These are phyloP conservation scores for Myochromella boudieri DNA, from an alignment of 768 basidiomycete genomes.

Conservation along the genomic window DNA sequence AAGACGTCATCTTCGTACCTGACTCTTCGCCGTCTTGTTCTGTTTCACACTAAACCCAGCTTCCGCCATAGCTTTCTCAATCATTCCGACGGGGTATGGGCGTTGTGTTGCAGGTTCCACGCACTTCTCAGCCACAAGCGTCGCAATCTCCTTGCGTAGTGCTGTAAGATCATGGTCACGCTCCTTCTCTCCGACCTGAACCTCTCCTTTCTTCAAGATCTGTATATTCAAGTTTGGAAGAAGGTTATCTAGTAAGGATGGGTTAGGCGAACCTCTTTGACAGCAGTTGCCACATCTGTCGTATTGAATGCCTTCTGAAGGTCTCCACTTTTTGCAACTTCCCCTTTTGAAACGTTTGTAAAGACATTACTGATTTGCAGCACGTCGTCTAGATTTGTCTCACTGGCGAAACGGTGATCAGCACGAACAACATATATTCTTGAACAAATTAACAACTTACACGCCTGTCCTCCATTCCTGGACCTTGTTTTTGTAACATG, in stretches of 20 bases:
- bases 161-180: constrained; percentile 86
- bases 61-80: constrained; percentile 97
- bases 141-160: constrained; percentile 86
- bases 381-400: constrained; percentile 93
- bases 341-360: constrained; percentile 94
- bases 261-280: constrained; percentile 65
- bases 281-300: constrained; percentile 64
- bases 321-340: constrained; percentile 85
- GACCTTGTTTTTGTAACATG: constrained; percentile 99
- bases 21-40: constrained; percentile 91
- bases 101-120: constrained; percentile 89
- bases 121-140: constrained; percentile 91
- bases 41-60: constrained; percentile 89
- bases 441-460: constrained; percentile 43
- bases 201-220: constrained; percentile 95
- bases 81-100: constrained; percentile 92
- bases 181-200: constrained; percentile 97
- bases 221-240: constrained; percentile 26
- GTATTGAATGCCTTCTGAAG: constrained; percentile 92
- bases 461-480: constrained; percentile 94
- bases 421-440: neutral
- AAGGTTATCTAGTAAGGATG: neutral
- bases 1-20: constrained; percentile 48
- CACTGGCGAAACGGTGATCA: constrained; percentile 41
- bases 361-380: constrained; percentile 97